Percentiles rank a stretch among this genome's conserved stretches.
Evolutionary conservation across 2,329 filamentous ascomycete species (phyloP).

Genomic region (Pyricularia sp.): DNA sequence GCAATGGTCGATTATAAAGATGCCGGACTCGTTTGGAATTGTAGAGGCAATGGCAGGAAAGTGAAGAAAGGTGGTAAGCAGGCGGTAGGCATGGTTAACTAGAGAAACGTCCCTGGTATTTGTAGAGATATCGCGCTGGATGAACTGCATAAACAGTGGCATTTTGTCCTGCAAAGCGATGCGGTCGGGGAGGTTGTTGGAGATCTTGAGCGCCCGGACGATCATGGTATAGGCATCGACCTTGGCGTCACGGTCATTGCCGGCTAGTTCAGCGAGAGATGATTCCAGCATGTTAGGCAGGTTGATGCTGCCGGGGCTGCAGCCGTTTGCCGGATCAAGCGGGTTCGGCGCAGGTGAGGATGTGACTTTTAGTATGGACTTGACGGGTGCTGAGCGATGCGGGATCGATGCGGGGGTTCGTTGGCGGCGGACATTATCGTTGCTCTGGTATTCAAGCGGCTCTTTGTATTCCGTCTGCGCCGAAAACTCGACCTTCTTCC

Average conservation of each 20-base stretch:
- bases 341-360: conserved; percentile 27
- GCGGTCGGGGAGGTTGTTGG: conserved; percentile 67
- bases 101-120: conserved; percentile 55
- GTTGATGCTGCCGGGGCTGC: conserved; percentile 34
- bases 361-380: conserved; percentile 67
- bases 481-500: conserved; percentile 46
- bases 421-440: conserved; percentile 24
- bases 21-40: conserved; percentile 64
- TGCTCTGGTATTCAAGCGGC: conserved; percentile 29
- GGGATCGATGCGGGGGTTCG: conserved; percentile 24
- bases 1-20: conserved; percentile 69
- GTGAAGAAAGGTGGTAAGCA: conserved; percentile 66
- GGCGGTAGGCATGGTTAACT: conserved; percentile 61
- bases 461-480: conserved; percentile 43
- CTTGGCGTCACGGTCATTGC: conserved; percentile 56
- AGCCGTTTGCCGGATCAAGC: conserved; percentile 27
- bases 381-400: conserved; percentile 30
- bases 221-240: conserved; percentile 81
- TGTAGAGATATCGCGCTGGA: conserved; percentile 64
- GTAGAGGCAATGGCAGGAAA: conserved; percentile 56
- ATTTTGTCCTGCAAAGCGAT: conserved; percentile 65
- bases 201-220: conserved; percentile 61
- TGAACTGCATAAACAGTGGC: conserved; percentile 63
- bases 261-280: conserved; percentile 66
- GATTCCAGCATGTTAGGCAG: conserved; percentile 77